phyloP scores from a whole-genome alignment of 2,329 filamentous ascomycete genomes.

The Diaporthe sp. region DNA sequence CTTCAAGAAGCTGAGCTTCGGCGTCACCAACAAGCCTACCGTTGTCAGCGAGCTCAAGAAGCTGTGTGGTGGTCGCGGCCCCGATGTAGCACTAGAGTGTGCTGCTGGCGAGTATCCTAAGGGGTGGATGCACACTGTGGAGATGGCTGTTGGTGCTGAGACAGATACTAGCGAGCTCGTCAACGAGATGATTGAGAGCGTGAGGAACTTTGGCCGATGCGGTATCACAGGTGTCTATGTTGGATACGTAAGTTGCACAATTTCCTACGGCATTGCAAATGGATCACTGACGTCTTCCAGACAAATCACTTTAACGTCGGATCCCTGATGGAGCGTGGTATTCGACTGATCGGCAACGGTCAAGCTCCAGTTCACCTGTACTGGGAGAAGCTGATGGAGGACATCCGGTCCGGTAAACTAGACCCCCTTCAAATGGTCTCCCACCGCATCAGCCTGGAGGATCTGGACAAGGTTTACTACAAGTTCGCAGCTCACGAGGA shows the following conservation, averaged over 20 bases:
- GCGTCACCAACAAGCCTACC: slow-evolving; percentile 67
- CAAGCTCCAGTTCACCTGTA: slow-evolving; percentile 83
- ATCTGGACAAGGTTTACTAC: slow-evolving; percentile 74
- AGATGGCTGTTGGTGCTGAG: slow-evolving; percentile 74
- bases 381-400: slow-evolving; percentile 80
- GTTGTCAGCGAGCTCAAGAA: slow-evolving; percentile 81
- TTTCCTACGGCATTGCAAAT: neutral
- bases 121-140: slow-evolving; percentile 68
- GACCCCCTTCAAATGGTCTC: slow-evolving; percentile 85
- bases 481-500: slow-evolving; percentile 72
- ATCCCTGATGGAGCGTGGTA: slow-evolving; percentile 86
- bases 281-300: slow-evolving; percentile 44
- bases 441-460: slow-evolving; percentile 80
- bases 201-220: slow-evolving; percentile 76
- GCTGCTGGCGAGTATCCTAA: slow-evolving; percentile 71
- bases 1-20: slow-evolving; percentile 68
- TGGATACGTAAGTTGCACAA: slow-evolving; percentile 59
- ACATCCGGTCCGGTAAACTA: slow-evolving; percentile 74
- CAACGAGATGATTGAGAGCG: slow-evolving; percentile 83
- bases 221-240: slow-evolving; percentile 81
- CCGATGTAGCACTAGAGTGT: slow-evolving; percentile 79
- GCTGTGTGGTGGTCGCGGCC: slow-evolving; percentile 76
- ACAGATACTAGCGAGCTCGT: slow-evolving; percentile 86
- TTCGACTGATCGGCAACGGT: slow-evolving; percentile 77
- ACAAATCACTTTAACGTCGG: slow-evolving; percentile 88